Conservation (phyloP, 306 rosid species). For the Vigna unguiculata region DNA sequence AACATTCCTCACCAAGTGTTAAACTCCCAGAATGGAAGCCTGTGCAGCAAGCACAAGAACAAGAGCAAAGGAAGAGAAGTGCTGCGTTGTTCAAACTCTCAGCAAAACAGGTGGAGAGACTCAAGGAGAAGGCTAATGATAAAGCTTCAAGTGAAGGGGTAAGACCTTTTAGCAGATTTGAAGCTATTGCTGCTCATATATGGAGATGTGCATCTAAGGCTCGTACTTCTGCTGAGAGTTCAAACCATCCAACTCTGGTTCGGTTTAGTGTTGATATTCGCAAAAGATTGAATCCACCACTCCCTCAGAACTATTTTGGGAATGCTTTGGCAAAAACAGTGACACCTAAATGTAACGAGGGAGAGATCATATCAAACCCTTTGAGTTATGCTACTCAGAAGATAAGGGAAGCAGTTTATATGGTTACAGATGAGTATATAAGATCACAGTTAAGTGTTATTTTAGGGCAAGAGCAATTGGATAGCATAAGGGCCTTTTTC, state of each 20-base stretch:
- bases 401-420: background rate
- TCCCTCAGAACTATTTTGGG: constrained; percentile 28
- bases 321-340: constrained; percentile 8
- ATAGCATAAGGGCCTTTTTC: background rate
- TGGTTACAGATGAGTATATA: background rate
- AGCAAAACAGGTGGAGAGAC: background rate
- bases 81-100: constrained; percentile 10
- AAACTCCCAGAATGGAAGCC: constrained; percentile 12
- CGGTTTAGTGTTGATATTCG: background rate
- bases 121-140: constrained; percentile 10
- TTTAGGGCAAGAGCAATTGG: background rate
- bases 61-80: background rate
- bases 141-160: background rate
- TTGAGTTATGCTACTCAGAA: background rate
- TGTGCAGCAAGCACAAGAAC: background rate
- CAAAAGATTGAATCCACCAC: constrained; percentile 2
- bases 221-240: background rate
- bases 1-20: background rate
- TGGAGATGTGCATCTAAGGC: too few relatives aligned
- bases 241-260: background rate
- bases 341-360: background rate
- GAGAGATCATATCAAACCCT: constrained; percentile 5
- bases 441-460: background rate
- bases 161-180: constrained; percentile 16
- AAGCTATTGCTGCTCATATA: background rate